phyloP scores from a whole-genome alignment of 2,329 filamentous ascomycete genomes.

The Colletotrichum truncatum region DNA sequence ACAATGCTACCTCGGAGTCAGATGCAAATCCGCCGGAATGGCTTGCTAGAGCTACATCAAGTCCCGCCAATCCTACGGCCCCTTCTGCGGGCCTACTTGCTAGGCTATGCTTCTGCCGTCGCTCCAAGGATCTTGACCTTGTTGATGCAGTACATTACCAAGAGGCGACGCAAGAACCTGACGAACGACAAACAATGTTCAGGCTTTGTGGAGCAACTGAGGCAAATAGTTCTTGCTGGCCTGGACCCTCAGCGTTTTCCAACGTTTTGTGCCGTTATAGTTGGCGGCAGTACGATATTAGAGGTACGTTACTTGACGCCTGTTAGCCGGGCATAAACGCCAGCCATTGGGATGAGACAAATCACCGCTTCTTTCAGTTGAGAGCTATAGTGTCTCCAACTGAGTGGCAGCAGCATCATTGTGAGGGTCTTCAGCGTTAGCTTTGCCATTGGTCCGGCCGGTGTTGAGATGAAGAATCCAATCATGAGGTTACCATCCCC shows the following conservation, averaged over 20 bases:
- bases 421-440: not conserved
- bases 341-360: not conserved
- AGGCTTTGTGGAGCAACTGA: constrained; percentile 42
- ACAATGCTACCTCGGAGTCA: constrained; percentile 52
- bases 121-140: constrained; percentile 65
- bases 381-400: constrained; percentile 4
- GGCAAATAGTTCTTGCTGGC: constrained; percentile 57
- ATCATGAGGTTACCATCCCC: not conserved
- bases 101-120: constrained; percentile 69
- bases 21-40: constrained; percentile 26
- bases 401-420: not conserved
- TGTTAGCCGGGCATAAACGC: constrained; percentile 2
- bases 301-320: constrained; percentile 53
- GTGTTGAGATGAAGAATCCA: not conserved
- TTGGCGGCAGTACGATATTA: constrained; percentile 69
- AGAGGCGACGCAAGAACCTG: constrained; percentile 33
- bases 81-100: constrained; percentile 65
- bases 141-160: constrained; percentile 58
- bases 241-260: constrained; percentile 67
- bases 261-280: constrained; percentile 68
- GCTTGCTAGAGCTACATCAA: constrained; percentile 32
- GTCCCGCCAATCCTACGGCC: constrained; percentile 64
- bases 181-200: constrained; percentile 33
- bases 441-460: not conserved
- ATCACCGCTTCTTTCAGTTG: too few species aligned